These are phyloP conservation scores for Chrysanthemum seticuspe DNA, from an alignment of 129 eudicot species.

Conservation along the genomic window DNA sequence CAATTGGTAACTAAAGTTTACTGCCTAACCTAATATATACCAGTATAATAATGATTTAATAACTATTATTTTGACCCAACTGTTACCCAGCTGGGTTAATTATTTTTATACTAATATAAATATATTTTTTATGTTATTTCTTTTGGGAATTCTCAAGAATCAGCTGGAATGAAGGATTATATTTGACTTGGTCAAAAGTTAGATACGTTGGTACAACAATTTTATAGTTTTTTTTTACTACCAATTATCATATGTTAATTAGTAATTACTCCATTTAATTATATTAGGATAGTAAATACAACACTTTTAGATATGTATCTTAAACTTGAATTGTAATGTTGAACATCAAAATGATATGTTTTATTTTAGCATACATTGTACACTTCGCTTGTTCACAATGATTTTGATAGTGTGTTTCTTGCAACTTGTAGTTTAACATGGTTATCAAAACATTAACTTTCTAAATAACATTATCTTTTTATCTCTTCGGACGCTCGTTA, in stretches of 20 bases:
- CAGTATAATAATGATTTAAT: slow-evolving; percentile 17
- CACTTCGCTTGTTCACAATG: too few species aligned
- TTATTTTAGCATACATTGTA: too few species aligned
- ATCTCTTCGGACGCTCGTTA: too few species aligned
- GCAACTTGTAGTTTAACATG: too few species aligned
- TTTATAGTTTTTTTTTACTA: background rate
- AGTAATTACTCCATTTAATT: background rate
- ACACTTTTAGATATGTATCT: background rate
- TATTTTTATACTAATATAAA: slow-evolving; percentile 20
- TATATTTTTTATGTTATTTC: slow-evolving; percentile 24
- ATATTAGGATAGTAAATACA: background rate
- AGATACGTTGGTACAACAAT: slow-evolving; percentile 28
- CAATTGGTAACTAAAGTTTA: slow-evolving; percentile 46
- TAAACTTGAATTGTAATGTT: too few species aligned
- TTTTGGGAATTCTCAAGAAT: slow-evolving; percentile 46
- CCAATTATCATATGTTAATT: slow-evolving; percentile 21
- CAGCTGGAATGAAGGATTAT: slow-evolving; percentile 46
- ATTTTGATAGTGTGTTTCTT: too few species aligned
- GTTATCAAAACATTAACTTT: too few species aligned
- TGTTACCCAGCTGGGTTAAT: slow-evolving; percentile 48
- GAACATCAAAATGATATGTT: too few species aligned
- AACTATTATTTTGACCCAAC: slow-evolving; percentile 31
- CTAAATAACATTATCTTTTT: too few species aligned
- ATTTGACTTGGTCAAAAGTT: slow-evolving; percentile 46
- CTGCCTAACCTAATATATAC: slow-evolving; percentile 32